Evolutionary conservation across 768 basidiomycete species (phyloP).

Genomic region (Lactifluus rugatus): DNA sequence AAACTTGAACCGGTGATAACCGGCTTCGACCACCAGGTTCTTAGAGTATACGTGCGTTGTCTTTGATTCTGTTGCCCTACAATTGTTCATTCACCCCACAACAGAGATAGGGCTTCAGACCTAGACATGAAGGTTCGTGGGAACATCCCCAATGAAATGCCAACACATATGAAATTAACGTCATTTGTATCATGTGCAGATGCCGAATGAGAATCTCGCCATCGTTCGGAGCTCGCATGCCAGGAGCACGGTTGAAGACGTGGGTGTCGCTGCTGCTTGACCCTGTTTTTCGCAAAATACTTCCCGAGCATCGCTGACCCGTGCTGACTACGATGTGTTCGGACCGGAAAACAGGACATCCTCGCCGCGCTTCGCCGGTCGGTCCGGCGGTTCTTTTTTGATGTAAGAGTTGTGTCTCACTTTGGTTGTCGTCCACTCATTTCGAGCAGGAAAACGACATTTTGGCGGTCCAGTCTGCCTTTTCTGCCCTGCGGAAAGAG

Average conservation of each 20-base stretch:
- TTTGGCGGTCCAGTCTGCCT: not conserved
- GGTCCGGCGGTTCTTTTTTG: slow-evolving; percentile 9
- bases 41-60: slow-evolving; percentile 1
- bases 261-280: not conserved
- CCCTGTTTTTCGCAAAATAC: not conserved
- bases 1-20: not conserved
- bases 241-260: slow-evolving; percentile 2
- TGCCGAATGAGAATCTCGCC: slow-evolving; percentile 4
- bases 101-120: not conserved
- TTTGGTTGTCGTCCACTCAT: not conserved
- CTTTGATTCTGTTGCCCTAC: not conserved
- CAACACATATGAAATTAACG: not conserved
- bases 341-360: not conserved
- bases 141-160: not conserved
- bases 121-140: slow-evolving; percentile 1
- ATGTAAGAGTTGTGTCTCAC: not conserved
- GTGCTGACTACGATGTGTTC: not conserved
- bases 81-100: not conserved
- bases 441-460: slow-evolving; percentile 3
- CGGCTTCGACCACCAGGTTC: not conserved
- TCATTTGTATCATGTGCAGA: not conserved
- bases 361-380: slow-evolving; percentile 5
- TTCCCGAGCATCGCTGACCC: not conserved
- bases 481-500: slow-evolving; percentile 2
- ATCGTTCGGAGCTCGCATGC: not conserved